Evolutionary conservation across 2,329 filamentous ascomycete species (phyloP).

Genomic region (Aspergillus sp.): DNA sequence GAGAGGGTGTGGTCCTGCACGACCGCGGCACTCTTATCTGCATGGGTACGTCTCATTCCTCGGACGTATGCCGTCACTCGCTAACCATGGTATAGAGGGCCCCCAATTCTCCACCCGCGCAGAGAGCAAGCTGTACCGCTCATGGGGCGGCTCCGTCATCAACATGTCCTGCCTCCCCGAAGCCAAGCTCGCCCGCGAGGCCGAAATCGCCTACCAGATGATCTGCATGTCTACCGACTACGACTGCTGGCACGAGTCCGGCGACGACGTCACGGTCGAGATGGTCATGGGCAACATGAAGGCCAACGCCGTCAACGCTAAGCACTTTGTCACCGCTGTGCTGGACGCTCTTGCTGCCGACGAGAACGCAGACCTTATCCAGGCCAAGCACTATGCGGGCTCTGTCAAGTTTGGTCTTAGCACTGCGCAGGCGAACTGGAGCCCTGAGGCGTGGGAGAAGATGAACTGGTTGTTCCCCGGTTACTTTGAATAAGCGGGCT

Average conservation of each 20-base stretch:
- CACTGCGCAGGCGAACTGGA: constrained; percentile 77
- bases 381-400: constrained; percentile 80
- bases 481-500: constrained; percentile 60
- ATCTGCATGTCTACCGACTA: constrained; percentile 99
- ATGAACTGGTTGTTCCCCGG: constrained; percentile 87
- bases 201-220: constrained; percentile 96
- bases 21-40: constrained; percentile 83
- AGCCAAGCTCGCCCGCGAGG: constrained; percentile 93
- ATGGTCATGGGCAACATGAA: constrained; percentile 98
- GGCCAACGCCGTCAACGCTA: constrained; percentile 86
- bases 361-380: constrained; percentile 74
- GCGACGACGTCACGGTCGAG: constrained; percentile 83
- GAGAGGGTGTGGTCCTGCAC: constrained; percentile 84
- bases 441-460: constrained; percentile 75
- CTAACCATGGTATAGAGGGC: constrained; percentile 67
- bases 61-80: neutral
- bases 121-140: constrained; percentile 92
- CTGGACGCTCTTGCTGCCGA: constrained; percentile 81
- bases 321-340: constrained; percentile 81
- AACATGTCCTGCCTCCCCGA: constrained; percentile 98
- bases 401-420: constrained; percentile 79
- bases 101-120: constrained; percentile 96
- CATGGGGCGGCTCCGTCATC: constrained; percentile 92
- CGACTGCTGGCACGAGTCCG: constrained; percentile 90
- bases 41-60: constrained; percentile 69